phyloP scores from a whole-genome alignment of 1,284 basidiomycete species.

The Macrocystidia cucumis region DNA sequence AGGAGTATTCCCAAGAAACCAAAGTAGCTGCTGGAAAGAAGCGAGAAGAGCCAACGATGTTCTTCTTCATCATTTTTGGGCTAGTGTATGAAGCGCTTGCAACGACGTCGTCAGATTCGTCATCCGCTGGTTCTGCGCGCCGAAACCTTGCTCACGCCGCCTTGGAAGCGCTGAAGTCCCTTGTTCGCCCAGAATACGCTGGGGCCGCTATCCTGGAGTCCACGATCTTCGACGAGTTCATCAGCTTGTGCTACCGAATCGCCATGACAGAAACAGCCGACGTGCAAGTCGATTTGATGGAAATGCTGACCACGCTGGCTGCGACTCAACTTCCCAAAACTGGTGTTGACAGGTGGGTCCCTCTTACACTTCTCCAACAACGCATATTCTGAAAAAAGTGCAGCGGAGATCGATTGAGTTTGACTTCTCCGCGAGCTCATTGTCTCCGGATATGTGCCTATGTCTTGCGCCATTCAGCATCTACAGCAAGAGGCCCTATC shows the following conservation, averaged over 20 bases:
- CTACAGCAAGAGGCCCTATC: slow-evolving; percentile 42
- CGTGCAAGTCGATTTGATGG: slow-evolving; percentile 72
- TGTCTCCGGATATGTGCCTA: slow-evolving; percentile 80
- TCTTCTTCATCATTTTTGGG: slow-evolving; percentile 90
- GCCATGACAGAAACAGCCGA: slow-evolving; percentile 78
- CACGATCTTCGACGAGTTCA: slow-evolving; percentile 85
- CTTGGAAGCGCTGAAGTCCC: slow-evolving; percentile 71
- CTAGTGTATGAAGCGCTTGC: slow-evolving; percentile 88
- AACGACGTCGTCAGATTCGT: slow-evolving; percentile 53
- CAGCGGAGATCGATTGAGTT: slow-evolving; percentile 33
- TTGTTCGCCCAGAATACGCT: slow-evolving; percentile 75
- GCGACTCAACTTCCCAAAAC: slow-evolving; percentile 44
- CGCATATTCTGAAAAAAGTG: no score
- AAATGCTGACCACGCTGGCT: slow-evolving; percentile 63
- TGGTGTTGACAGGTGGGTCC: no score
- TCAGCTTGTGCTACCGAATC: slow-evolving; percentile 83
- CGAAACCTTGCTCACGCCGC: slow-evolving; percentile 58
- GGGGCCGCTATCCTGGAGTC: slow-evolving; percentile 78
- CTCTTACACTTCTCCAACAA: no score
- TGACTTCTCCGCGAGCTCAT: slow-evolving; percentile 51
- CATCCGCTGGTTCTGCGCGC: slow-evolving; percentile 29
- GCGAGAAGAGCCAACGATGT: slow-evolving; percentile 63
- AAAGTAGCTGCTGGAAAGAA: slow-evolving; percentile 16
- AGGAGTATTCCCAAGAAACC: slow-evolving; percentile 27
- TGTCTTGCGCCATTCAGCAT: slow-evolving; percentile 66